Evolutionary conservation across 2,329 filamentous ascomycete genomes (phyloP), one percentile per base, ranked within the genome.

Genomic region (Sporothrix luriei): DNA sequence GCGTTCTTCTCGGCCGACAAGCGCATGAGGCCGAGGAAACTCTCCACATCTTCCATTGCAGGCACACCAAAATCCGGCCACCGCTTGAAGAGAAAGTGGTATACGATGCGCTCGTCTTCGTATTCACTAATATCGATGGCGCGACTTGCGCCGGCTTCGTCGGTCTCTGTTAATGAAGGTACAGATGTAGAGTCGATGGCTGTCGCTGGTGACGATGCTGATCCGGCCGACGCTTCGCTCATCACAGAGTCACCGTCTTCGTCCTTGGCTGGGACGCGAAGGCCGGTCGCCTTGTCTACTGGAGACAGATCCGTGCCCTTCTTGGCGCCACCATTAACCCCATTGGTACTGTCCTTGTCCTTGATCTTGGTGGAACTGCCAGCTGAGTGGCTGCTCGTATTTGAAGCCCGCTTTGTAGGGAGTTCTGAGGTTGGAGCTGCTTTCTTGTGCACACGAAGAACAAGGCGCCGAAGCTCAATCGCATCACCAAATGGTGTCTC

Each of bases 31-130:
- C 87, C 84, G 69, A 93, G 84, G 76, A 94, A 88, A 72, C 87
- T 88, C 33, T 84, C 84, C 40, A 91, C 82, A 74, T 93, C 89
- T 5, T 88, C 84, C 24, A 89, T 82, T 59, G 86, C 85, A 0
- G 94, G 93, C 2, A 96, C 91, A 43, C 90, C 90, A 78, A 95
- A 97, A 79, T 98, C 94, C 10, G 93, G 92, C 94, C 94, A 97
- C 69, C 87, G 88, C 54, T 87, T 89, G 80, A 96, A 98, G 16
- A 97, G 85, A 69, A 95, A 87, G 79, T 98, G 94, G 85, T 89
- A 93, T 61, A 97, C 85, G 19, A 86, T 84, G 73, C 89, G 91
- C 64, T 88, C 85, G 68, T 88, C 80, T 26, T 78, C 79, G 26
- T 76, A 73, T 6, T 77, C 76, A 26, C 79, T 76, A 7, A 67